Evolutionary conservation across 176 grass and related monocot species (phyloP), one percentile per base, ranked within the genome.

Genomic region (Oryza meyeriana): DNA sequence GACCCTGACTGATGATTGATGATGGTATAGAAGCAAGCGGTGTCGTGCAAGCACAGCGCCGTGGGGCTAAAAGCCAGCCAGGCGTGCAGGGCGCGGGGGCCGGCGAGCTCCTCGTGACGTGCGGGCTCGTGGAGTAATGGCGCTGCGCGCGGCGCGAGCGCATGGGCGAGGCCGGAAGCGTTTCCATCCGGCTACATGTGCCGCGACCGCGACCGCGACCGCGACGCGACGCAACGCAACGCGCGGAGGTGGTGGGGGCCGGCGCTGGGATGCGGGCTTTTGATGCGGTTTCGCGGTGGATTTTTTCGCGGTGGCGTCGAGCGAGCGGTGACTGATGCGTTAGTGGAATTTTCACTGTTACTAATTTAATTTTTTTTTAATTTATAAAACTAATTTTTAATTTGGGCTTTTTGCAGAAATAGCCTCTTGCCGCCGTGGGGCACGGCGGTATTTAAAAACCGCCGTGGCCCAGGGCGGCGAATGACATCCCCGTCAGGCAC

Each of bases 1-100:
- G 16, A 22, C 59, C 64, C 34, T 66, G 41, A 74, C 48, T 57
- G 45, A 58, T 76, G 72, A 84, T 84, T 84, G 63, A 76, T 84
- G 63, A 76, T 34, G 73, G 82, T 20, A n/a, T 55, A 66, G n/a
- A n/a, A n/a, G 64, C 67, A 52, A 77, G 2, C 27, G 20, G 55
- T 68, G 44, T 41, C 2, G 4, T 40, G 11, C 36, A 14, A 22
- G 36, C 36, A 47, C 40, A 32, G 69, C 27, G 4, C 39, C 55
- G 27, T 57, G 68, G 62, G 41, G 76, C 61, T 18, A 30, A 9
- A 59, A 30, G 30, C 69, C 61, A n/a, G 40, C 14, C n/a, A 48
- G 69, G 36, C 74, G 25, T 14, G 34, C 22, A 26, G 47, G 22
- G 22, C 16, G n/a, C 26, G 20, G 20, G 40, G 2, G 42, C 61